Evolutionary conservation across 108 stramenopile genomes (phyloP), one percentile per base, ranked within the genome.

Genomic region (Cyclostephanos tholiformis): DNA sequence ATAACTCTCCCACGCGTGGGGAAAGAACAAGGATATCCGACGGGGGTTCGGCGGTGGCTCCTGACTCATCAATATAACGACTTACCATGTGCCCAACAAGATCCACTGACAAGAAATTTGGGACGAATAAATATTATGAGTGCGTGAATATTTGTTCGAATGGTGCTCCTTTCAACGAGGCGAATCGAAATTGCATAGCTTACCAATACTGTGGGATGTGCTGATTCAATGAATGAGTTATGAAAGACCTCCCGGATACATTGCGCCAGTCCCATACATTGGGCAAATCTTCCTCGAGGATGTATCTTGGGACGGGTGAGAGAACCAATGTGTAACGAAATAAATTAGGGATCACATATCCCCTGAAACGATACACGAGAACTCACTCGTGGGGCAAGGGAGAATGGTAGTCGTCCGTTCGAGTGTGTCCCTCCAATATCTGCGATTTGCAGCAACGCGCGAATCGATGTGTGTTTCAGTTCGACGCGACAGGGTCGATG

Each of bases 211-310:
- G 74, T 19, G 95, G 97, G 75, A 97, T 92, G 83, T 96, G 95
- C 71, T 98, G 97, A 80, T 96, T 98, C 59, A 94, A 79, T 4
- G 67, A 61, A 29, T 84, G 82, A 11, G 94, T 95, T 44, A 92
- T 44, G 74, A 90, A 96, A 49, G 81, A 83, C 35, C 46, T 83
- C 25, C 90, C 89, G 30, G 88, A 79, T 29, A 92, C 80, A 71
- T 95, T 88, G 35, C 88, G 82, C 95, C 95, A 96, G 60, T 69
- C 67, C 75, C 82, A 87, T 19, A 2, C 17, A 2, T 48, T 67
- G n/a, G 89, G 92, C 11, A 94, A 75, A 75, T 86, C 79, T 62
- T 91, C 85, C 58, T 84, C 82, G 44, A 74, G 39, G 25, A 80
- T 63, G 46, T 72, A 75, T 61, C 74, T 75, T 20, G 12, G 0